These are phyloP conservation scores for Exophiala alcalophila DNA, from an alignment of 2,329 filamentous ascomycete genomes.

Conservation along the genomic window DNA sequence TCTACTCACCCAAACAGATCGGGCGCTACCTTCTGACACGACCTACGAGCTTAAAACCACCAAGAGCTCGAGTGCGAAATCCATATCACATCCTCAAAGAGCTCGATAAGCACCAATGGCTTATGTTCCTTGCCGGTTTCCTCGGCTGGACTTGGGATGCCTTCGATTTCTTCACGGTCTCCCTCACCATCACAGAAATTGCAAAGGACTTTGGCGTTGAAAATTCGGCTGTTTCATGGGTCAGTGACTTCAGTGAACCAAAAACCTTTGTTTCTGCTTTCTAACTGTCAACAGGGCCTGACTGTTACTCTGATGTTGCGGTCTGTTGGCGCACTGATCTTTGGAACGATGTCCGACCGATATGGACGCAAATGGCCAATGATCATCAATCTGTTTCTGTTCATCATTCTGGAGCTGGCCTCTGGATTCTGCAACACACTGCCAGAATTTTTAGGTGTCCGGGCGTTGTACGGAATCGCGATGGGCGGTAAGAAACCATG, in stretches of 20 bases:
- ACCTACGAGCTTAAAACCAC: slow-evolving; percentile 36
- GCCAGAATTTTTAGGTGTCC: slow-evolving; percentile 55
- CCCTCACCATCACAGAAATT: slow-evolving; percentile 52
- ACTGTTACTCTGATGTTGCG: slow-evolving; percentile 58
- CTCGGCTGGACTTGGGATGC: slow-evolving; percentile 53
- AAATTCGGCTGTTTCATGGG: slow-evolving; percentile 59
- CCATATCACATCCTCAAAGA: slow-evolving; percentile 52
- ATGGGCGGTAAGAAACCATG: slow-evolving; percentile 50
- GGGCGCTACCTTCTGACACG: slow-evolving; percentile 36
- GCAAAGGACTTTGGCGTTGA: slow-evolving; percentile 52
- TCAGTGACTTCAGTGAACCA: slow-evolving; percentile 35
- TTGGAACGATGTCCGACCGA: slow-evolving; percentile 51
- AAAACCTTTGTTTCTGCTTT: background rate
- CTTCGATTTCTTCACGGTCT: slow-evolving; percentile 62
- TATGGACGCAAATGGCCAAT: slow-evolving; percentile 58
- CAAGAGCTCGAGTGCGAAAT: slow-evolving; percentile 43
- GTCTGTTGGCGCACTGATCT: slow-evolving; percentile 57
- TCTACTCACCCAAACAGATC: slow-evolving; percentile 37
- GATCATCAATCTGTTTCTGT: slow-evolving; percentile 57
- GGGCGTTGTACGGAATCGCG: slow-evolving; percentile 60
- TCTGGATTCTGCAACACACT: slow-evolving; percentile 59
- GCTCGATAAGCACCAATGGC: slow-evolving; percentile 56
- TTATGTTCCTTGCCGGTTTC: slow-evolving; percentile 50
- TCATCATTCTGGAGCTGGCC: slow-evolving; percentile 58
- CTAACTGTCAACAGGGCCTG: slow-evolving; percentile 35